phyloP scores from a whole-genome alignment of 805 yeast species.

The Kodamaea laetipori region DNA sequence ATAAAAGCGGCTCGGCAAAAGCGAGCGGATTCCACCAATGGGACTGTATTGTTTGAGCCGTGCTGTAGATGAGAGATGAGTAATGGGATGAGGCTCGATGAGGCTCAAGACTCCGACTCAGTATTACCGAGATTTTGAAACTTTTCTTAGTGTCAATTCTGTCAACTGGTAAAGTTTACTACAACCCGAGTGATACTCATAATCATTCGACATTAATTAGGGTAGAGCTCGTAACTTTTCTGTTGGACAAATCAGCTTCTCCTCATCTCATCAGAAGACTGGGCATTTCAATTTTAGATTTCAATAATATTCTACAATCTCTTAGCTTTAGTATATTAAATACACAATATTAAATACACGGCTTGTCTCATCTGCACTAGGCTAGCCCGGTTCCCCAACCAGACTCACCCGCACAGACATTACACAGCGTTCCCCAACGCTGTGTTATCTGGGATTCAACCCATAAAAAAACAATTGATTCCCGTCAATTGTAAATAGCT shows the following conservation, averaged over 20 bases:
- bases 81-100: no score
- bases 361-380: constrained; percentile 4
- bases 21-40: constrained; percentile 1
- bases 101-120: no score
- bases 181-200: no score
- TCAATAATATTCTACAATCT: not conserved
- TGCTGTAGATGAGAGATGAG: no score
- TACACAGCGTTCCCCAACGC: constrained; percentile 13
- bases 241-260: no score
- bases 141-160: no score
- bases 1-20: not conserved
- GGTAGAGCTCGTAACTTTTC: no score
- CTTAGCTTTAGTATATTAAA: constrained; percentile 11
- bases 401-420: constrained; percentile 3
- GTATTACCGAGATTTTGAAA: no score
- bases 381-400: constrained; percentile 13
- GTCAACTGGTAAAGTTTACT: no score
- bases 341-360: constrained; percentile 9
- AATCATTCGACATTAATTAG: no score
- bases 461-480: constrained; percentile 12
- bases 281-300: not conserved
- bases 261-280: no score
- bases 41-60: not conserved
- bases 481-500: constrained; percentile 12
- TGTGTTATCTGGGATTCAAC: constrained; percentile 10